phyloP scores from a whole-genome alignment of 1,284 basidiomycete genomes.

The Schizophyllum amplum region DNA sequence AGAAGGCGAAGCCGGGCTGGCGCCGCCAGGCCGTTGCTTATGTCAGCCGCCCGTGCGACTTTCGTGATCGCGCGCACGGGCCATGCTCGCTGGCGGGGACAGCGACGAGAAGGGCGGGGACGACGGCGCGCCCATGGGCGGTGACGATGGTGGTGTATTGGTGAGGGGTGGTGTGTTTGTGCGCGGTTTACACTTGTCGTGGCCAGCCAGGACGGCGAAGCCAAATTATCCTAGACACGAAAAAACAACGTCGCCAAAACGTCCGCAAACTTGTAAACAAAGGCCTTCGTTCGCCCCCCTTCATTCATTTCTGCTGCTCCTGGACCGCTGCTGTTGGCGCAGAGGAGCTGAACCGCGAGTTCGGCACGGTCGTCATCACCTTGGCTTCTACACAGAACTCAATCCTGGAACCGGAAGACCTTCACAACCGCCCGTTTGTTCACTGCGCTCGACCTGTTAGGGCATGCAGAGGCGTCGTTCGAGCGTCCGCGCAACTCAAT shows the following conservation, averaged over 20 bases:
- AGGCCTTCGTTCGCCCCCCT: neutral
- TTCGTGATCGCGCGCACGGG: conserved; percentile 31
- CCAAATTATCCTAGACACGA: neutral
- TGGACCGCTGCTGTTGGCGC: neutral
- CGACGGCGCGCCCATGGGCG: conserved; percentile 9
- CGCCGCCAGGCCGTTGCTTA: conserved; percentile 9
- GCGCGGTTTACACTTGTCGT: neutral
- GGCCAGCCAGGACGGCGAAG: neutral
- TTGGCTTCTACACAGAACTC: too few species aligned
- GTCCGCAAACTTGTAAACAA: neutral
- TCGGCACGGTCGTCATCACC: too few species aligned
- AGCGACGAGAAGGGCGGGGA: neutral
- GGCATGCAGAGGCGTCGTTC: too few species aligned
- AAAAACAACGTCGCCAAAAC: neutral
- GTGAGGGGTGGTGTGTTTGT: neutral
- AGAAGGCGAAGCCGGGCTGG: neutral
- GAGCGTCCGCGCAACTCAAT: too few species aligned
- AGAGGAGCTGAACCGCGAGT: neutral
- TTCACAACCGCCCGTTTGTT: too few species aligned
- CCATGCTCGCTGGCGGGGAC: conserved; percentile 14
- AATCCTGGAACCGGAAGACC: too few species aligned
- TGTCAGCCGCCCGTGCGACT: conserved; percentile 25
- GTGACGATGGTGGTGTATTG: conserved; percentile 3
- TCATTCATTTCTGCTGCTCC: too few species aligned
- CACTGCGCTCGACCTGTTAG: too few species aligned